Evolutionary conservation across 2,329 filamentous ascomycete genomes (phyloP), one percentile per base, ranked within the genome.

Genomic region (Pseudogymnoascus sp.): DNA sequence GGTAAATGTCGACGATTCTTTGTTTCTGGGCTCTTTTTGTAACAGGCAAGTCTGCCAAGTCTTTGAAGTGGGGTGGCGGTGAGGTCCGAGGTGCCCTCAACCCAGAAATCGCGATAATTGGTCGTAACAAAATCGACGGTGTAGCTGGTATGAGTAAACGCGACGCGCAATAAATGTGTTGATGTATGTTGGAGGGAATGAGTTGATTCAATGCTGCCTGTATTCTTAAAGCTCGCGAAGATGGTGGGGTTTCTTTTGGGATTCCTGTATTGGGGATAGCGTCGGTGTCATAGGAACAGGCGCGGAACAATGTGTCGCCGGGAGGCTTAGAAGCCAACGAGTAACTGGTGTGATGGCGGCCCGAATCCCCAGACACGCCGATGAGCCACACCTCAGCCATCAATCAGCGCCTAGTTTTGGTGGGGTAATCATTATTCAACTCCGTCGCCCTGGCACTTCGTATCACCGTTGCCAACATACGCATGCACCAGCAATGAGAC

Each of bases 301-400:
- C 51, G 10, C 51, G 51, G 51, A 57, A 57, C n/a, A 57, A 57
- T 11, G 2, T 57, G 3, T 57, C n/a, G 5, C 51, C 51, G 51
- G 28, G 51, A 3, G 51, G 51, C 51, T 57, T 57, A 34, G 51
- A 34, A 57, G 51, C 51, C 51, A 34, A 57, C 48, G 48, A 54
- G n/a, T 25, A 19, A 19, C 28, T 54, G 25, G 10, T 19, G 51
- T 57, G 51, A 57, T n/a, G 51, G 28, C 51, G 51, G 51, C n/a
- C 51, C 51, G 51, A 57, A 57, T 57, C 51, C 28, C 51, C 51
- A 57, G 51, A 54, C 11, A 57, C 51, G 51, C 51, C 51, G 28
- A 57, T 57, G 25, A 57, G 51, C 51, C 51, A 57, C 51, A 54
- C 48, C 48, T 54, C 48, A 57, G 51, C 51, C 51, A 57, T 57